A percentile compares a stretch with the other conserved stretches of the same genome.
These are phyloP conservation scores for Leccinum variicolor DNA, from an alignment of 768 basidiomycete genomes.

Conservation along the genomic window DNA sequence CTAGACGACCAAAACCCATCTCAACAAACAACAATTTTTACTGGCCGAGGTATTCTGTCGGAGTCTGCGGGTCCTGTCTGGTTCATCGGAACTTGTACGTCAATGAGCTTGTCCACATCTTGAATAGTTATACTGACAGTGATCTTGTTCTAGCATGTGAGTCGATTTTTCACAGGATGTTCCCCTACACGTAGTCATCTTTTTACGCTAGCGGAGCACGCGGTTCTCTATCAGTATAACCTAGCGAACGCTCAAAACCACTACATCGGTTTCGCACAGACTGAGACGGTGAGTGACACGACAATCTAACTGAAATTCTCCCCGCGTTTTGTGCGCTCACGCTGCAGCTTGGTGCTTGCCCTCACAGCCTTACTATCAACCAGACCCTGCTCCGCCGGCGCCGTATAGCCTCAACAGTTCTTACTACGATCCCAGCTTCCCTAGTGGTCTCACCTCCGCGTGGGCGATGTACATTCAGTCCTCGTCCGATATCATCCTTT, in stretches of 20 bases:
- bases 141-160: constrained; percentile 16
- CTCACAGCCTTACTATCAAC: constrained; percentile 47
- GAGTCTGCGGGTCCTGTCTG: constrained; percentile 78
- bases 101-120: background rate
- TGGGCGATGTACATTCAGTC: constrained; percentile 23
- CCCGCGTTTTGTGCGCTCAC: background rate
- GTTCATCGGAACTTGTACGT: constrained; percentile 63
- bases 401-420: constrained; percentile 37
- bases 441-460: background rate
- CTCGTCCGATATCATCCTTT: constrained; percentile 41
- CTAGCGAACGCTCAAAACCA: constrained; percentile 42
- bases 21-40: constrained; percentile 52
- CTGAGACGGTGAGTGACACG: constrained; percentile 39
- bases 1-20: constrained; percentile 46
- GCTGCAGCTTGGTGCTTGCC: background rate
- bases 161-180: background rate
- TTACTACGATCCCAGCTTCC: constrained; percentile 39
- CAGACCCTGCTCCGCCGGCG: constrained; percentile 38
- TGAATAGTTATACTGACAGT: constrained; percentile 1
- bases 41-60: constrained; percentile 70
- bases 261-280: constrained; percentile 50
- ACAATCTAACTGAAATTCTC: background rate
- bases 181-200: background rate
- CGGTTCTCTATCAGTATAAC: constrained; percentile 46
- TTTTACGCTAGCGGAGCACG: constrained; percentile 39